Conservation (phyloP, 2,329 filamentous ascomycete genomes). For the Paracorniculantispora psalliotae region DNA sequence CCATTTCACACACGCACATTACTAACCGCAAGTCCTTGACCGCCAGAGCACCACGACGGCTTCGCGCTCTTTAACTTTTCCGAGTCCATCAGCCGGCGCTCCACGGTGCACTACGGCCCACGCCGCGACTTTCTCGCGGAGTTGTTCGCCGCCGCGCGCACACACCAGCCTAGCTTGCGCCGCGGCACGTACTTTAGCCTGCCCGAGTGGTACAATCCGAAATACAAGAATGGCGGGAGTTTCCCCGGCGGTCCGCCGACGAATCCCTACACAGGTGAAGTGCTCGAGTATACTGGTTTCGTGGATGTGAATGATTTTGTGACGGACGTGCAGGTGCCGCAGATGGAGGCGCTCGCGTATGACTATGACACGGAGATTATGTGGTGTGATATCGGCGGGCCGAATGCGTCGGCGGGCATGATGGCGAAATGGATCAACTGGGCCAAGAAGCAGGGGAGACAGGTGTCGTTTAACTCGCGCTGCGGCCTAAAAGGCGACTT, state of each 20-base stretch:
- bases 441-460: constrained; percentile 33
- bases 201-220: constrained; percentile 46
- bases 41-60: constrained; percentile 42
- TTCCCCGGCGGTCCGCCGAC: constrained; percentile 33
- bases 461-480: constrained; percentile 52
- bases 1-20: too few species aligned
- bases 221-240: constrained; percentile 38
- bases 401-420: constrained; percentile 38
- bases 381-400: constrained; percentile 44
- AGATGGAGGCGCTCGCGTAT: constrained; percentile 41
- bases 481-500: constrained; percentile 52
- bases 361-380: constrained; percentile 42
- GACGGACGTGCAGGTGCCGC: constrained; percentile 38
- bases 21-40: not conserved
- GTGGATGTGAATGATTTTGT: constrained; percentile 37
- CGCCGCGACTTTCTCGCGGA: constrained; percentile 36
- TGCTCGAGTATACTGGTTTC: constrained; percentile 39
- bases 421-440: constrained; percentile 38
- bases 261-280: constrained; percentile 39
- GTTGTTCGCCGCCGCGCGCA: constrained; percentile 37
- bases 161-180: constrained; percentile 36
- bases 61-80: constrained; percentile 36
- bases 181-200: constrained; percentile 45
- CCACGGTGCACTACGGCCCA: constrained; percentile 36
- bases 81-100: constrained; percentile 32